Conservation (phyloP, 2,329 filamentous ascomycete species). For the Penicillium polonicum region DNA sequence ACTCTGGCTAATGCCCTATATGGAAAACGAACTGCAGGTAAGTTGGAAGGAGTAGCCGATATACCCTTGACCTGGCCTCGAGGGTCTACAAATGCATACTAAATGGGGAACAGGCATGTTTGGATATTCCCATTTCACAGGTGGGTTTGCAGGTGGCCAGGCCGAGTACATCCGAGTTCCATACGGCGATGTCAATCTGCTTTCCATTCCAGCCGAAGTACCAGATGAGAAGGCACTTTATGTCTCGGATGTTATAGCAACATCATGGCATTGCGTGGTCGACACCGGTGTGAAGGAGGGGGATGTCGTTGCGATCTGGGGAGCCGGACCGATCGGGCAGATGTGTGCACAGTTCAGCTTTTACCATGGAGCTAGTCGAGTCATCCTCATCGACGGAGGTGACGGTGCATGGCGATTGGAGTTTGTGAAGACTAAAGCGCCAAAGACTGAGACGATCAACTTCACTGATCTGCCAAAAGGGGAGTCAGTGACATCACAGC, state of each 20-base stretch:
- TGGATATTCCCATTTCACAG: slow-evolving; percentile 72
- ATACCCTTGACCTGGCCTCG: not conserved
- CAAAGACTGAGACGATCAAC: slow-evolving; percentile 67
- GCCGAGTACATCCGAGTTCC: slow-evolving; percentile 84
- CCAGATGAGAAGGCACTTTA: slow-evolving; percentile 83
- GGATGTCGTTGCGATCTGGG: slow-evolving; percentile 80
- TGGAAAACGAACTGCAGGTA: slow-evolving; percentile 69
- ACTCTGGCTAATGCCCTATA: slow-evolving; percentile 72
- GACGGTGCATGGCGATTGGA: slow-evolving; percentile 63
- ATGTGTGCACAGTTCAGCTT: slow-evolving; percentile 69
- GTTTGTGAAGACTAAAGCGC: slow-evolving; percentile 64
- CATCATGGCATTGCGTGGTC: slow-evolving; percentile 77
- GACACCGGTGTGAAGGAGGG: slow-evolving; percentile 77
- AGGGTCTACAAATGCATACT: not conserved
- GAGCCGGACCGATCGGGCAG: slow-evolving; percentile 81
- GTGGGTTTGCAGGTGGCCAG: slow-evolving; percentile 83
- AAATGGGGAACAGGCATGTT: slow-evolving; percentile 53
- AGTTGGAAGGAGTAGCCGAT: slow-evolving; percentile 24
- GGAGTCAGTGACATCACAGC: slow-evolving; percentile 65
- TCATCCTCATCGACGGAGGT: slow-evolving; percentile 78
- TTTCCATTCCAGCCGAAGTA: slow-evolving; percentile 73
- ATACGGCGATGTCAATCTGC: slow-evolving; percentile 74
- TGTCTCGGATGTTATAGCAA: slow-evolving; percentile 76
- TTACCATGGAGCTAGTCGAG: slow-evolving; percentile 68
- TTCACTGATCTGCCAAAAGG: slow-evolving; percentile 63